Evolutionary conservation across 371 early-diverging fungal species (phyloP), one percentile per base, ranked within the genome.

Genomic region (Mucor sp.): DNA sequence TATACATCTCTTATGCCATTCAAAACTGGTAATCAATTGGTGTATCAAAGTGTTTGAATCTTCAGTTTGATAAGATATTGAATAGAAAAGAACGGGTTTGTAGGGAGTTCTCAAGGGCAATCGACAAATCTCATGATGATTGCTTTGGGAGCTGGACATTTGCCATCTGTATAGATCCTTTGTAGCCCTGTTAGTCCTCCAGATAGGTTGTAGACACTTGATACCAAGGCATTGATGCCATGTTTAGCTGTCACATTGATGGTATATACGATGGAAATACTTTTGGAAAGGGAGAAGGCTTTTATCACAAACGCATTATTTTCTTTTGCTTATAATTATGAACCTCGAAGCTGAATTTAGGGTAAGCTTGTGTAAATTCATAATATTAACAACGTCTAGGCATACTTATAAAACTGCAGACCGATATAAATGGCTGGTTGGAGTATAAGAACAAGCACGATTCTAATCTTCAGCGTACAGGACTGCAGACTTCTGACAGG

Each of bases 371-470:
- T 6, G 25, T 15, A 12, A 27, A 27, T 15, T 6, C 0, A 53
- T 6, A 15, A 3, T 27, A 23, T 11, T 3, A 23, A 53, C 27
- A 27, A 8, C 7, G 0, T 9, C 9, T 11, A 19, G 8, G 4
- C 19, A 1, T 47, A 21, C 4, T 8, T 14, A 25, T 15, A 35
- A 58, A 28, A 28, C 5, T 39, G 7, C 28, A 75, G 76, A 35
- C 66, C 17, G 76, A 71, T 39, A 23, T 75, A 5, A 47, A 65
- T 41, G 70, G 76, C 17, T 70, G 62, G 33, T 41, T 75, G 15
- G 72, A 75, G 21, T 67, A 67, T 15, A 33, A 55, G 25, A 55
- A 39, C 1, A 53, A 37, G 1, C n/a, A 25, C 11, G 27, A 25
- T 6, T 33, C 66, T 3, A 57, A 15, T 15, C 14, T 63, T 14